phyloP scores from a whole-genome alignment of 1,284 basidiomycete species.

The Paramarasmius palmivorus region DNA sequence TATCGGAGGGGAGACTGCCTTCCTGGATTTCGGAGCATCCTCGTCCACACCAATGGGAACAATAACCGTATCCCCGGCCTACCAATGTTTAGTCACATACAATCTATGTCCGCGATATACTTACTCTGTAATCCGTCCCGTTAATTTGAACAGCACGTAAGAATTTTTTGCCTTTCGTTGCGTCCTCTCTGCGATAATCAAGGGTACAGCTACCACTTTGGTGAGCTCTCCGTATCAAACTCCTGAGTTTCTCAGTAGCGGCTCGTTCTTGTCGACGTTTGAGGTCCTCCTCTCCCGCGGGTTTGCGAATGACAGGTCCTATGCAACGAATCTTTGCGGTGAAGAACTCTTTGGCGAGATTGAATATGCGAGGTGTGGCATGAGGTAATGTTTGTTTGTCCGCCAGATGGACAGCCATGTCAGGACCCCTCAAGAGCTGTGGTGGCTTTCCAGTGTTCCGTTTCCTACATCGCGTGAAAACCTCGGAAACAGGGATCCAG shows the following conservation, averaged over 20 bases:
- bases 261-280: too few species aligned
- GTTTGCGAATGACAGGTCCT: too few species aligned
- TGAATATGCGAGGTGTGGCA: slow-evolving; percentile 58
- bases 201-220: too few species aligned
- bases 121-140: slow-evolving; percentile 35
- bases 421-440: slow-evolving; percentile 41
- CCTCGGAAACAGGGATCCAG: too few species aligned
- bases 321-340: slow-evolving; percentile 53
- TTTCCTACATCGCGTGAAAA: slow-evolving; percentile 10
- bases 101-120: slow-evolving; percentile 12
- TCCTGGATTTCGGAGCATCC: too few species aligned
- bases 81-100: slow-evolving; percentile 3
- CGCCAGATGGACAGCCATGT: slow-evolving; percentile 51
- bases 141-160: slow-evolving; percentile 36
- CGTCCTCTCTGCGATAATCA: slow-evolving; percentile 24
- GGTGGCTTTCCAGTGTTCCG: slow-evolving; percentile 1
- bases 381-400: slow-evolving; percentile 57
- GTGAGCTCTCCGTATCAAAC: too few species aligned
- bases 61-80: slow-evolving; percentile 64
- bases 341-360: slow-evolving; percentile 51
- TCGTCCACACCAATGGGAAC: slow-evolving; percentile 47
- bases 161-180: slow-evolving; percentile 26
- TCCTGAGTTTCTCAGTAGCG: too few species aligned
- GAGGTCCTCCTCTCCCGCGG: too few species aligned
- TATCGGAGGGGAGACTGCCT: too few species aligned